Evolutionary conservation across 441 rosid genomes (phyloP), one percentile per base, ranked within the genome.

Genomic region (Jatropha podagrica): DNA sequence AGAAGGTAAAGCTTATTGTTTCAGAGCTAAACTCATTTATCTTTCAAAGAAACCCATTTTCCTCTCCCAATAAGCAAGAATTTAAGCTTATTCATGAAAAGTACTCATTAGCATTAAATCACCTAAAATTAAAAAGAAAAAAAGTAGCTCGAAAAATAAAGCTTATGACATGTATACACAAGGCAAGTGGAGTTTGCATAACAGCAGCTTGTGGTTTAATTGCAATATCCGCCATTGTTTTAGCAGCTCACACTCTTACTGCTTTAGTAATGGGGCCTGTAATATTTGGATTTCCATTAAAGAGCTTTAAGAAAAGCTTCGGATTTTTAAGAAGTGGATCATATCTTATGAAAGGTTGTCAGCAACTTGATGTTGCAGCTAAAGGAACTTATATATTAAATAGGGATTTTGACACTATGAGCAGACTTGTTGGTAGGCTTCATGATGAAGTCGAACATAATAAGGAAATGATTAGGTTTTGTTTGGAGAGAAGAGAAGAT

Each of bases 381-480:
- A 85, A 83, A 41, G 86, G 85, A 27, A 82, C 88, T 59, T 86
- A 85, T 41, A 78, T 88, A 44, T 69, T 86, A 76, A 82, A 82
- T 20, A 78, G 83, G 71, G 88, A 88, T 74, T 83, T 88, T 49
- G 91, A 83, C 64, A 88, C 86, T 0, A 79, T 86, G 79, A 76
- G 85, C 15, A 77, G 88, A 41, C 81, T 86, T 10, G 89, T 88
- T 26, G 78, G 65, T 2, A 79, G 88, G 78, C 69, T 88, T 7
- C 81, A 86, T 11, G 83, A 85, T 55, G 91, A 88, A 61, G 85
- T 88, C 54, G 88, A 88, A 42, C 85, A 84, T 69, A 82, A 69
- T 44, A 84, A 76, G 78, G 83, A 55, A 52, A 78, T 86, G 80
- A 73, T 83, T 41, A 56, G 69, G 26, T 71, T 81, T 18, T 84